Evolutionary conservation across 768 basidiomycete species (phyloP).

Genomic region (Chlorophyllum brunneum): DNA sequence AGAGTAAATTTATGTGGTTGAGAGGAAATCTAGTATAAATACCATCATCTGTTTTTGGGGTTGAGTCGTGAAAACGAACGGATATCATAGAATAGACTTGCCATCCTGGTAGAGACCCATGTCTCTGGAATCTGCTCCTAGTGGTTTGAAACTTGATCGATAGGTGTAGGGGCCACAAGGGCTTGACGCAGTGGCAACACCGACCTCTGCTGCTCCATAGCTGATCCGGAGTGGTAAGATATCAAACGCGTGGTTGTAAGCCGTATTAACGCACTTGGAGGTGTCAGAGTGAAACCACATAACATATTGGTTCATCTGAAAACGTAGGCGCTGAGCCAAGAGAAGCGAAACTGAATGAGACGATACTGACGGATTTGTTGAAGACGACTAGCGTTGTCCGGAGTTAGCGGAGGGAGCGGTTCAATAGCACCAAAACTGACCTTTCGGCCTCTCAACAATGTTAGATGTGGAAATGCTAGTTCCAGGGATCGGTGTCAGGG

Average conservation of each 20-base stretch:
- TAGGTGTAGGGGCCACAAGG: constrained; percentile 62
- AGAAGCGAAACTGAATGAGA: neutral
- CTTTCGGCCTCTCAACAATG: constrained; percentile 63
- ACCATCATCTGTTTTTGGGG: constrained; percentile 34
- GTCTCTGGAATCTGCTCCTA: constrained; percentile 58
- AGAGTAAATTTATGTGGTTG: neutral
- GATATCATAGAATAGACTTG: constrained; percentile 17
- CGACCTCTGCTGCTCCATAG: constrained; percentile 62
- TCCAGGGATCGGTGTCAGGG: constrained; percentile 47
- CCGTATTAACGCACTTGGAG: constrained; percentile 38
- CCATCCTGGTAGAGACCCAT: constrained; percentile 57
- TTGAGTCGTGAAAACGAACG: constrained; percentile 4
- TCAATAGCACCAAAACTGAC: constrained; percentile 21
- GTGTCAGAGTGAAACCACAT: constrained; percentile 72
- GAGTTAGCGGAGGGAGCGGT: neutral
- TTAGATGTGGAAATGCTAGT: constrained; percentile 55
- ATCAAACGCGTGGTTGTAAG: neutral
- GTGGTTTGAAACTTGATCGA: constrained; percentile 49
- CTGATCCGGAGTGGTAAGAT: too few relatives aligned
- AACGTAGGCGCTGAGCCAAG: neutral
- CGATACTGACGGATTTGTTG: constrained; percentile 39
- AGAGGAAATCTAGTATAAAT: neutral
- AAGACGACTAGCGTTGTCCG: constrained; percentile 39
- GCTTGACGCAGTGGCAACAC: constrained; percentile 53
- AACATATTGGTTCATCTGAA: constrained; percentile 56